Evolutionary conservation across 140 eudicot species (phyloP).

Genomic region (Stevia rebaudiana): DNA sequence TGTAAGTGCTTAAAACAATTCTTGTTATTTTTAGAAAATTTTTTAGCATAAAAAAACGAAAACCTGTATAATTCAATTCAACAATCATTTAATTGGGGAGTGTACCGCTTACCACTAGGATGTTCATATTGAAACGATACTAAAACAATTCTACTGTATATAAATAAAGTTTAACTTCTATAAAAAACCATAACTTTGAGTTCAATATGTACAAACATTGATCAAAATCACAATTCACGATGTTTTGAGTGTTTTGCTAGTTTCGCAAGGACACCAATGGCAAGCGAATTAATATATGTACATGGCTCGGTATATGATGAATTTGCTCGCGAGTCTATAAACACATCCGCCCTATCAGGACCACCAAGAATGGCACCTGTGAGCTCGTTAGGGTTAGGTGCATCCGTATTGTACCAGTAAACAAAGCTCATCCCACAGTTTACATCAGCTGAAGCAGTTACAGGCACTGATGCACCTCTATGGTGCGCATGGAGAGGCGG

Average conservation of each 20-base stretch:
- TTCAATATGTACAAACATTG: background rate
- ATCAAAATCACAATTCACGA: background rate
- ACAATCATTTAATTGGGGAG: too few species aligned
- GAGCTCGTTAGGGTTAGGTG: conserved; percentile 72
- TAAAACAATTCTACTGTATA: too few species aligned
- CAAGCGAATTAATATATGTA: conserved; percentile 41
- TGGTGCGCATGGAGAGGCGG: conserved; percentile 83
- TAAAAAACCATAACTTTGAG: background rate
- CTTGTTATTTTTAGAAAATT: too few species aligned
- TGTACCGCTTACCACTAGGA: too few species aligned
- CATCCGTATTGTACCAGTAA: conserved; percentile 41
- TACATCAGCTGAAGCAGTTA: conserved; percentile 15
- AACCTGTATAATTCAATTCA: too few species aligned
- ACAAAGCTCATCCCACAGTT: conserved; percentile 57
- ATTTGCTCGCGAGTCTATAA: conserved; percentile 41
- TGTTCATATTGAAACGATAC: too few species aligned
- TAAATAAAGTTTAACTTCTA: too few species aligned
- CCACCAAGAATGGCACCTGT: conserved; percentile 93
- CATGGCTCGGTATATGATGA: conserved; percentile 65
- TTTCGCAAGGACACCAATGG: conserved; percentile 9
- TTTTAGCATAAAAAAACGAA: too few species aligned
- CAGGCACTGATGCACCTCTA: conserved; percentile 80
- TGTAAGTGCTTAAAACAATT: too few species aligned
- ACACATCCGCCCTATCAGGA: conserved; percentile 55
- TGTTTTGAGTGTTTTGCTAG: background rate